Evolutionary conservation across 768 basidiomycete genomes (phyloP), one percentile per base, ranked within the genome.

Genomic region (Scleroderma citrinum): DNA sequence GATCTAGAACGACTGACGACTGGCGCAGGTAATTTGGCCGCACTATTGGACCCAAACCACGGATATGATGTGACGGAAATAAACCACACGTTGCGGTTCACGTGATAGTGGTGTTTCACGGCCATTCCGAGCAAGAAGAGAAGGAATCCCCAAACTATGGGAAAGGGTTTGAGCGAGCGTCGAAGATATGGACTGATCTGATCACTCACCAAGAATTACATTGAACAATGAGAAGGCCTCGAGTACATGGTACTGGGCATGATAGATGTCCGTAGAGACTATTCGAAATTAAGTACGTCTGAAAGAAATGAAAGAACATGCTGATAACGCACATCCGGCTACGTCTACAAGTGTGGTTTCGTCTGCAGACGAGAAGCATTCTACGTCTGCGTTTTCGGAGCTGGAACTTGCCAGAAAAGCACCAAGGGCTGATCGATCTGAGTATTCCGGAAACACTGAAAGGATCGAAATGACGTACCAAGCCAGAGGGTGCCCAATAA

Each of bases 211-310:
- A 4, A 92, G 74, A 37, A 76, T 73, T 44, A 84, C 80, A 58
- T 90, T 91, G 65, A 92, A 80, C 48, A 91, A 67, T 6, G 89
- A 80, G 67, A 91, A 91, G 16, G 83, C 79, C 65, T 82, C 86
- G 51, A 92, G 72, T 17, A 90, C 88, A 24, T 83, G 81, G 63
- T 90, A 91, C 72, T 90, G 89, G n/a, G 88, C 87, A 56, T 89
- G 89, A 64, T 85, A 92, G 52, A 86, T 86, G 58, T 88, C 85
- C 20, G 87, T 90, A 48, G 86, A 82, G 69, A 90, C 89, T 91
- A 14, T 58, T 16, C 17, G 8, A 26, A 43, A 20, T 56, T n/a
- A 38, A 32, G 49, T 57, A 38, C 26, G 26, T 29, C 42, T 5
- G 17, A 5, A 44, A 44, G 7, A 17, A 11, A 23, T 52, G 57